phyloP scores from a whole-genome alignment of 495 filamentous ascomycete genomes.

The Xylaria acuta region DNA sequence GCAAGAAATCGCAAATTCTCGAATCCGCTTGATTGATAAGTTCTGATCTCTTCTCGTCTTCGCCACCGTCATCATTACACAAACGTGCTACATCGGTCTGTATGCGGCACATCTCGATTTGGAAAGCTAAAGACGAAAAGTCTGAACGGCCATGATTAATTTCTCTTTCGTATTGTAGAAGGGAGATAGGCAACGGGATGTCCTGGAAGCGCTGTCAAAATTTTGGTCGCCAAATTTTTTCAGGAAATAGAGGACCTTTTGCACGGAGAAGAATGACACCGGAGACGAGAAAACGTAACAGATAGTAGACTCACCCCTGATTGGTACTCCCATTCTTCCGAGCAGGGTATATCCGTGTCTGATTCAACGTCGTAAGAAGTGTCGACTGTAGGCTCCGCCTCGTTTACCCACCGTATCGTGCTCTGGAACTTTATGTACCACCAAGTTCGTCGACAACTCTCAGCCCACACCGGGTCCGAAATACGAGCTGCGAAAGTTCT shows the following conservation, averaged over 20 bases:
- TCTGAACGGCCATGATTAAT: slow-evolving; percentile 53
- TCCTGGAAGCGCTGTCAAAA: slow-evolving; percentile 43
- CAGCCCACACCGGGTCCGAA: slow-evolving; percentile 63
- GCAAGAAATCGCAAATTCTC: slow-evolving; percentile 70
- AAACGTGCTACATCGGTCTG: slow-evolving; percentile 65
- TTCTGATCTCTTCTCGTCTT: slow-evolving; percentile 34
- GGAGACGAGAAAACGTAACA: slow-evolving; percentile 10
- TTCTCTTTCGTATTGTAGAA: slow-evolving; percentile 64
- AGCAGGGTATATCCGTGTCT: slow-evolving; percentile 65
- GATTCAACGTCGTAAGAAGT: slow-evolving; percentile 42
- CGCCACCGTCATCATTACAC: slow-evolving; percentile 30
- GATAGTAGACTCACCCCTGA: slow-evolving; percentile 52
- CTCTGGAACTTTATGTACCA: slow-evolving; percentile 79
- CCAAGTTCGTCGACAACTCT: slow-evolving; percentile 75
- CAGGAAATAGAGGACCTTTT: neutral
- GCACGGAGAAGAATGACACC: neutral
- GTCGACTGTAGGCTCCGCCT: slow-evolving; percentile 2
- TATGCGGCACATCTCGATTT: slow-evolving; percentile 61
- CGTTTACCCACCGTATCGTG: slow-evolving; percentile 21
- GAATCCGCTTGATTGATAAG: slow-evolving; percentile 64
- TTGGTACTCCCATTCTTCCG: slow-evolving; percentile 64
- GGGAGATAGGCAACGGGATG: slow-evolving; percentile 58
- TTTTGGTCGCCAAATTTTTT: neutral
- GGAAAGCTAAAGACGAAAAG: slow-evolving; percentile 70
- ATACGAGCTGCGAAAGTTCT: slow-evolving; percentile 55